These are phyloP conservation scores for Rubus parviflorus DNA, from an alignment of 306 rosid genomes.

Conservation along the genomic window DNA sequence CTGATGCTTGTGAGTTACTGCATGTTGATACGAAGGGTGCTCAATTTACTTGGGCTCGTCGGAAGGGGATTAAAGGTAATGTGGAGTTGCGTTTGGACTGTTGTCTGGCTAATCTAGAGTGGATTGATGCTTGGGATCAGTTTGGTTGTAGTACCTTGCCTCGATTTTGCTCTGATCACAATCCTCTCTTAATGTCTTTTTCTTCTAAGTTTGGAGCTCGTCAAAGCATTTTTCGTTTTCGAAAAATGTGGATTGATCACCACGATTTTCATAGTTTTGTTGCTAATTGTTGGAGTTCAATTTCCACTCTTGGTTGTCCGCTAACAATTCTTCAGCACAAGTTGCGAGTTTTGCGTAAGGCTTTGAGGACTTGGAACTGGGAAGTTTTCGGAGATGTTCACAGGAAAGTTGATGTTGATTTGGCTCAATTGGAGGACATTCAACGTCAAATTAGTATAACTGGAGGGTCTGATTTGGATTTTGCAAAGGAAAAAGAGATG, in stretches of 20 bases:
- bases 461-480: no score
- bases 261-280: background rate
- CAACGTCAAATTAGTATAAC: no score
- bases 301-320: no score
- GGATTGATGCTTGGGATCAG: background rate
- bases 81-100: background rate
- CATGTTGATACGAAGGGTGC: no score
- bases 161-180: background rate
- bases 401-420: background rate
- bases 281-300: no score
- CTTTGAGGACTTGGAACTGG: background rate
- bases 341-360: no score
- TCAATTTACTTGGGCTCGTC: no score
- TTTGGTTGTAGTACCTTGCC: background rate
- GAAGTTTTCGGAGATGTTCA: background rate
- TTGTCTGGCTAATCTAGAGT: background rate
- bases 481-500: no score
- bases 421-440: no score
- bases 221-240: background rate
- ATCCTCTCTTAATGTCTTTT: background rate
- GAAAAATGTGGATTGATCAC: background rate
- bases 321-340: no score
- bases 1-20: no score
- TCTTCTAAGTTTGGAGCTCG: background rate
- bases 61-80: background rate